Conservation (phyloP, 78 protist genomes). For the Dictyostelium brefeldianum region DNA sequence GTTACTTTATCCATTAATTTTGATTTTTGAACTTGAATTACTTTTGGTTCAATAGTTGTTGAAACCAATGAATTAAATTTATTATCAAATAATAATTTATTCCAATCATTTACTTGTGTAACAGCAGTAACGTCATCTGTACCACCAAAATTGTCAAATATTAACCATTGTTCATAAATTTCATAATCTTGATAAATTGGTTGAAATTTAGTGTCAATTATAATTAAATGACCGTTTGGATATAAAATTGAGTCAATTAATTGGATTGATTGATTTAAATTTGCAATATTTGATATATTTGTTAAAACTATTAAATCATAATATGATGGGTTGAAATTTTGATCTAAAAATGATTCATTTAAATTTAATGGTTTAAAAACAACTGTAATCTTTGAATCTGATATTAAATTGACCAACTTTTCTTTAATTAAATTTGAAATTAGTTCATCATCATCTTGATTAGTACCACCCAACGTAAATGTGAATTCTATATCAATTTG, state of each 20-base stretch:
- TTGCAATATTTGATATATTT: background rate
- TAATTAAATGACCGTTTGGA: slow-evolving; percentile 46
- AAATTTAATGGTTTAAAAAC: background rate
- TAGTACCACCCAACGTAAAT: slow-evolving; percentile 7
- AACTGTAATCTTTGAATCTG: background rate
- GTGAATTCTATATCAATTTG: slow-evolving; percentile 30
- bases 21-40: background rate
- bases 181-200: background rate
- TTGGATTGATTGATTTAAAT: background rate
- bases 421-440: background rate
- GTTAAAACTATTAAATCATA: slow-evolving; percentile 33
- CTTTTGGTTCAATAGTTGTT: background rate
- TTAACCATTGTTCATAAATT: slow-evolving; percentile 42
- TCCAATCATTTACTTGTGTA: background rate
- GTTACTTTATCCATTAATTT: background rate
- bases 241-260: background rate
- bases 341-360: background rate
- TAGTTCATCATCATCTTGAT: background rate
- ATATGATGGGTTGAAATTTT: slow-evolving; percentile 11
- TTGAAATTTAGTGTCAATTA: background rate
- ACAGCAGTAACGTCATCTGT: background rate
- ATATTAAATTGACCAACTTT: background rate
- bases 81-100: background rate
- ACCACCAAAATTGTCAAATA: background rate
- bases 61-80: slow-evolving; percentile 2